Conservation (phyloP, 345 rosid species). For the Tarenaya hassleriana region DNA sequence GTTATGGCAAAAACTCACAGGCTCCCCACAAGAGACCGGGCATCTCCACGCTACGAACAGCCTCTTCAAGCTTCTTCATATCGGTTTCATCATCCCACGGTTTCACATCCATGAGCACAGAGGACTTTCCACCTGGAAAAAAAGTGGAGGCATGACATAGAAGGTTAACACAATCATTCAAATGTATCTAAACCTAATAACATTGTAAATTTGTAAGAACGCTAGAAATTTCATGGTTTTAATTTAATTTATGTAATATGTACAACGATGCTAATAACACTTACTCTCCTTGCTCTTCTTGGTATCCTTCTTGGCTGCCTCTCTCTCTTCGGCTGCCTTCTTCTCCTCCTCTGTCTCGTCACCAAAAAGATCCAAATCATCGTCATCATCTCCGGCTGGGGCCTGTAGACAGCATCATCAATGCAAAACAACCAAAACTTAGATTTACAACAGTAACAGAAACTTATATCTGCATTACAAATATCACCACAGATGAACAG, state of each 20-base stretch:
- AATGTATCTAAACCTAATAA: background rate
- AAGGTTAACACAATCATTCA: background rate
- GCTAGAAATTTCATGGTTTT: background rate
- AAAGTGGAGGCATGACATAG: background rate
- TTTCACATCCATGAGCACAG: slow-evolving; percentile 81
- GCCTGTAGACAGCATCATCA: slow-evolving; percentile 29
- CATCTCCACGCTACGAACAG: slow-evolving; percentile 60
- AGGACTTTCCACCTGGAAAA: slow-evolving; percentile 78
- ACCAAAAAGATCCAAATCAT: slow-evolving; percentile 86
- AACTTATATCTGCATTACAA: background rate
- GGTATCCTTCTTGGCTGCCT: slow-evolving; percentile 61
- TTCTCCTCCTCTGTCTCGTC: slow-evolving; percentile 96
- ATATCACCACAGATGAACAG: background rate
- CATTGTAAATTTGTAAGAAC: background rate
- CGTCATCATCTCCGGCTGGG: slow-evolving; percentile 66
- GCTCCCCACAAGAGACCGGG: slow-evolving; percentile 96
- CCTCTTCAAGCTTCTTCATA: slow-evolving; percentile 88
- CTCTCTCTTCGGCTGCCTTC: slow-evolving; percentile 91
- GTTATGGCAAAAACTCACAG: slow-evolving; percentile 59
- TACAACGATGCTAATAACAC: background rate
- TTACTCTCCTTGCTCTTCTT: slow-evolving; percentile 73
- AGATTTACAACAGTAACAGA: background rate
- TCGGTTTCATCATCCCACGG: slow-evolving; percentile 99
- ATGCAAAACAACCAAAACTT: background rate
- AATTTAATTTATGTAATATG: background rate